phyloP scores from a whole-genome alignment of 768 basidiomycete species.

The Boletus tomentosulus region DNA sequence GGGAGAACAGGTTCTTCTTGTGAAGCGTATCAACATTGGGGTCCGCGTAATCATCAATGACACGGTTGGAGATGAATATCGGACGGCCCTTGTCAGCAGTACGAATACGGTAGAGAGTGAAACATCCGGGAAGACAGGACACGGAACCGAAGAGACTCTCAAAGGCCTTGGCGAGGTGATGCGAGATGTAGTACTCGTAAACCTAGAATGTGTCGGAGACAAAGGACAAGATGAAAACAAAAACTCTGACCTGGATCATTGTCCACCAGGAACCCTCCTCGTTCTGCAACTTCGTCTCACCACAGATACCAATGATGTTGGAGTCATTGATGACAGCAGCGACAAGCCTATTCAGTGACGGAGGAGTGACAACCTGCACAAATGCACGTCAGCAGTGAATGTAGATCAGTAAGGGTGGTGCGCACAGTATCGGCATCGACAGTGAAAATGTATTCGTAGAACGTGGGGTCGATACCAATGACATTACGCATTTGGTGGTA shows the following conservation, averaged over 20 bases:
- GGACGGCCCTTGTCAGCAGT: constrained; percentile 71
- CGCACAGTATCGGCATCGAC: constrained; percentile 65
- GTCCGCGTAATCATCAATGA: constrained; percentile 69
- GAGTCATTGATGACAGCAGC: constrained; percentile 57
- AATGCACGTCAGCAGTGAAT: constrained; percentile 11
- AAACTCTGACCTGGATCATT: constrained; percentile 57
- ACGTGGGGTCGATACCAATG: constrained; percentile 70
- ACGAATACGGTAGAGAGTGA: constrained; percentile 65
- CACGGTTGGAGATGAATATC: constrained; percentile 66
- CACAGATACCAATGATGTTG: constrained; percentile 63
- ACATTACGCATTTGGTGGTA: constrained; percentile 75
- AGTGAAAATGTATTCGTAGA: constrained; percentile 72
- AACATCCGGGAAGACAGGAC: constrained; percentile 71
- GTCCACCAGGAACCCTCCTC: constrained; percentile 72
- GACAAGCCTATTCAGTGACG: constrained; percentile 65
- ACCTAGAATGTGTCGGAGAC: constrained; percentile 35
- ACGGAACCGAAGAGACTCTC: constrained; percentile 68
- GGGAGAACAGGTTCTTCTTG: constrained; percentile 66
- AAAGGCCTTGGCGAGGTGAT: constrained; percentile 65
- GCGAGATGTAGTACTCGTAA: constrained; percentile 67
- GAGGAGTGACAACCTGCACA: constrained; percentile 53
- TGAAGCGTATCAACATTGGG: constrained; percentile 64
- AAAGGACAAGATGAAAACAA: background rate
- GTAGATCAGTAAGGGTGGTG: background rate
- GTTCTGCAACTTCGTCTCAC: constrained; percentile 66